Evolutionary conservation across 148 eudicot genomes (phyloP), one percentile per base, ranked within the genome.

Genomic region (Talinum fruticosum): DNA sequence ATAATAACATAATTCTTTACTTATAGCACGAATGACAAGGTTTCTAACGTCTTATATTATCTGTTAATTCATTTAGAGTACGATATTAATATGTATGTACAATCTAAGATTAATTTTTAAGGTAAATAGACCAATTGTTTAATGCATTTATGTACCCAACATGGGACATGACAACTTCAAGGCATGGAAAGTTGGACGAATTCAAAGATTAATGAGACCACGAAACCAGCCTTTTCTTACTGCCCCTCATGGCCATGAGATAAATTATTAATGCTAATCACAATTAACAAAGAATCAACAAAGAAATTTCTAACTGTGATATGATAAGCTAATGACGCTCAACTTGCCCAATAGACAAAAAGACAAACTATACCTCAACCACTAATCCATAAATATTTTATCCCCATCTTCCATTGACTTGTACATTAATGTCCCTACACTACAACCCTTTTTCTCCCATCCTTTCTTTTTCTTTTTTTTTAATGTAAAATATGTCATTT

Each of bases 301-400:
- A 33, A 32, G 29, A 49, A 72, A 3, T 21, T 65, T 72, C 68
- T 51, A 36, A 73, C 75, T 51, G 33, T 26, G 66, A 47, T 47
- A 33, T 47, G 61, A 30, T 61, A 76, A 81, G 76, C 79, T 76
- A 81, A 76, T 70, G 41, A 70, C 72, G 62, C 72, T 71, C 84
- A 74, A 78, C 81, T 82, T 78, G 19, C 54, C 57, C 51, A 57
- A 67, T 41, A 30, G 41, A 59, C 45, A 78, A 78, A 72, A 73
- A 67, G 81, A 82, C 81, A 78, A 74, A 35, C 45, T n/a, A 45
- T 18, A 8, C 47, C 78, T 74, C 84, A 82, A 82, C 84, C 79
- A 82, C 84, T 83, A 35, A 35, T 29, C 2, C 21, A 62, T 26
- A 10, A n/a, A 72, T 76, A 34, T 73, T 71, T 51, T 51, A 28